Evolutionary conservation across 2,329 filamentous ascomycete genomes (phyloP).

Genomic region (Coniochaeta sp.): DNA sequence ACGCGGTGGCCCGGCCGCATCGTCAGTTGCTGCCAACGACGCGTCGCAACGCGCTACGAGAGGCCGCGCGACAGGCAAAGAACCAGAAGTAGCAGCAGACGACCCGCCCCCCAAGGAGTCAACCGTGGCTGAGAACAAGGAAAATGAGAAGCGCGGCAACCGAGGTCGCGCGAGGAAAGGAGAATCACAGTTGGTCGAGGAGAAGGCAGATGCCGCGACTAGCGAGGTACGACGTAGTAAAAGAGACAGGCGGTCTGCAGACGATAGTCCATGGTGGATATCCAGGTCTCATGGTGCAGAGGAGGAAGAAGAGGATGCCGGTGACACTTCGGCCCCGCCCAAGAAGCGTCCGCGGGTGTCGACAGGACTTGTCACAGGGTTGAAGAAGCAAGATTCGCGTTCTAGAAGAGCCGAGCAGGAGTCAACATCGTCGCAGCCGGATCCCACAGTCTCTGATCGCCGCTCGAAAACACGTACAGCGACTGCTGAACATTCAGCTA

Average conservation of each 20-base stretch:
- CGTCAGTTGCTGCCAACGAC: constrained; percentile 13
- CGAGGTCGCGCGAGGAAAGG: constrained; percentile 7
- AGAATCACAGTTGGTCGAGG: neutral
- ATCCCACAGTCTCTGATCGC: neutral
- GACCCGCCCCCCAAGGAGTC: neutral
- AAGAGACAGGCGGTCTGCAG: constrained; percentile 10
- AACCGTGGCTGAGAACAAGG: constrained; percentile 2
- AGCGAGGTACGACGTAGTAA: constrained; percentile 7
- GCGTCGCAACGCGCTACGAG: constrained; percentile 11
- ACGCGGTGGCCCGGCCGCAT: constrained; percentile 22
- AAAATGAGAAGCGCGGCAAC: constrained; percentile 9
- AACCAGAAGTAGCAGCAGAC: neutral
- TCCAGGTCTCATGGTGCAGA: neutral
- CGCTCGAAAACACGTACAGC: neutral
- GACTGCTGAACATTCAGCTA: constrained; percentile 2
- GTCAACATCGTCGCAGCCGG: neutral
- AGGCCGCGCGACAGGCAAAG: neutral
- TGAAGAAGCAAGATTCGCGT: neutral
- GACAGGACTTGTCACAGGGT: neutral
- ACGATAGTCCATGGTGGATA: constrained; percentile 7
- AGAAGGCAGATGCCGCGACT: neutral
- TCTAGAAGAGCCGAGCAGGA: neutral
- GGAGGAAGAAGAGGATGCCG: neutral
- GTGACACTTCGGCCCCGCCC: neutral
- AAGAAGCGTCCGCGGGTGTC: constrained; percentile 4